A percentile compares a stretch with the other conserved stretches of the same genome.
These are phyloP conservation scores for Dactylellina haptotyla DNA, from an alignment of 2,329 filamentous ascomycete species.

Conservation along the genomic window DNA sequence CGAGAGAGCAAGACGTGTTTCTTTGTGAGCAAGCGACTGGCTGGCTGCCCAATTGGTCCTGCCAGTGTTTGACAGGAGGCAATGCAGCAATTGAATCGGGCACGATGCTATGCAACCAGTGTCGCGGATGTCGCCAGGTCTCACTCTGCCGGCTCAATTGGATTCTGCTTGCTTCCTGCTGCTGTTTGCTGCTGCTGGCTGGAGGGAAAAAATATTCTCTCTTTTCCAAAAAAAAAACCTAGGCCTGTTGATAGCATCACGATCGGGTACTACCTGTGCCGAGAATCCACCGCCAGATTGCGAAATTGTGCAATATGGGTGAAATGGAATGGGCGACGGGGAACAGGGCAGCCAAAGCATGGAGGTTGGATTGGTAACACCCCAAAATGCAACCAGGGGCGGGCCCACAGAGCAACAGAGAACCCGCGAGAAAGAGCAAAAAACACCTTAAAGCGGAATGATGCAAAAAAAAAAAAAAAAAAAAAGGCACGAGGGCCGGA, in stretches of 20 bases:
- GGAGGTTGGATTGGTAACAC: slow-evolving; percentile 43
- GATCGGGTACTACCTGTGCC: slow-evolving; percentile 45
- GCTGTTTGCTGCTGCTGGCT: not conserved
- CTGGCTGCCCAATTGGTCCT: slow-evolving; percentile 31
- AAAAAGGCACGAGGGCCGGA: slow-evolving; percentile 1
- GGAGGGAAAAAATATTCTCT: no score
- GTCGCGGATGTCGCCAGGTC: slow-evolving; percentile 36
- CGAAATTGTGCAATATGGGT: slow-evolving; percentile 51
- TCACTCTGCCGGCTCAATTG: slow-evolving; percentile 21
- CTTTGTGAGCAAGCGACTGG: slow-evolving; percentile 46
- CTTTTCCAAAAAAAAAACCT: no score
- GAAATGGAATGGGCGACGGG: slow-evolving; percentile 46
- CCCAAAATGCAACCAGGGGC: slow-evolving; percentile 21
- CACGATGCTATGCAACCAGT: slow-evolving; percentile 14
- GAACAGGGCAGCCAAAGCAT: slow-evolving; percentile 25
- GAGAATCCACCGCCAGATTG: slow-evolving; percentile 42
- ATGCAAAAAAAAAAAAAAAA: not conserved
- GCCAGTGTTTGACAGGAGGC: slow-evolving; percentile 49
- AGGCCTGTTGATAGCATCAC: slow-evolving; percentile 5
- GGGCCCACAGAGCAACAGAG: slow-evolving; percentile 6
- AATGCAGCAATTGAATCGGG: slow-evolving; percentile 40
- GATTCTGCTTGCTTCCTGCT: not conserved
- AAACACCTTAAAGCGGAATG: slow-evolving; percentile 12
- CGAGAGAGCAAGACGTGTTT: slow-evolving; percentile 47
- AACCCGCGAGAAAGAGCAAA: not conserved